Conservation (phyloP, 257 asterid species). For the Oldenlandia corymbosa region DNA sequence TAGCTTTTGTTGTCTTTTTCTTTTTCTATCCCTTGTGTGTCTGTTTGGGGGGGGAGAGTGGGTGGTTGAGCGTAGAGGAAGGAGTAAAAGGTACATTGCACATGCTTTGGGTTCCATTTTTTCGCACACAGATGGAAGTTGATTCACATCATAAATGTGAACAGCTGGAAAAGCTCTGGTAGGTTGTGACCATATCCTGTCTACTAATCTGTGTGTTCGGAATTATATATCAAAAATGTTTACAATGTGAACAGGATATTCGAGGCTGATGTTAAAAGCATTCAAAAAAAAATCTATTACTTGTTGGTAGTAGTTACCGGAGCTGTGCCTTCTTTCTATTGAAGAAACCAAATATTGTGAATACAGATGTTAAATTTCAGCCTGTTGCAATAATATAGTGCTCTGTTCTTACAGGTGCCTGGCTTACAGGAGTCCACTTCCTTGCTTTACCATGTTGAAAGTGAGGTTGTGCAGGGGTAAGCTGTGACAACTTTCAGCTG, state of each 20-base stretch:
- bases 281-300: neutral
- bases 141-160: neutral
- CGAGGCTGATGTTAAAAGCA: neutral
- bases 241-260: neutral
- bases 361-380: neutral
- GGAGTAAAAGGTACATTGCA: neutral
- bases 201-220: neutral
- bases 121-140: neutral
- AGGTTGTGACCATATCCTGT: neutral
- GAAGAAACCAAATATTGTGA: neutral
- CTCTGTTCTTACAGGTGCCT: constrained; percentile 9
- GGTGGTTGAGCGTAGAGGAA: too few relatives aligned
- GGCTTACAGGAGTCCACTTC: neutral
- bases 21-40: neutral
- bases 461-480: constrained; percentile 10
- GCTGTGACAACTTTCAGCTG: constrained; percentile 2
- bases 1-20: too few relatives aligned
- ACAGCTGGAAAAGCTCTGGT: neutral
- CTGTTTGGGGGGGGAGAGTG: too few relatives aligned
- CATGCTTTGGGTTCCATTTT: neutral
- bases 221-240: neutral
- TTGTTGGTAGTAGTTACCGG: neutral
- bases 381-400: neutral
- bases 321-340: neutral
- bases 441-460: constrained; percentile 6